These are phyloP conservation scores for Lyophyllum shimeji DNA, from an alignment of 768 basidiomycete species.

Conservation along the genomic window DNA sequence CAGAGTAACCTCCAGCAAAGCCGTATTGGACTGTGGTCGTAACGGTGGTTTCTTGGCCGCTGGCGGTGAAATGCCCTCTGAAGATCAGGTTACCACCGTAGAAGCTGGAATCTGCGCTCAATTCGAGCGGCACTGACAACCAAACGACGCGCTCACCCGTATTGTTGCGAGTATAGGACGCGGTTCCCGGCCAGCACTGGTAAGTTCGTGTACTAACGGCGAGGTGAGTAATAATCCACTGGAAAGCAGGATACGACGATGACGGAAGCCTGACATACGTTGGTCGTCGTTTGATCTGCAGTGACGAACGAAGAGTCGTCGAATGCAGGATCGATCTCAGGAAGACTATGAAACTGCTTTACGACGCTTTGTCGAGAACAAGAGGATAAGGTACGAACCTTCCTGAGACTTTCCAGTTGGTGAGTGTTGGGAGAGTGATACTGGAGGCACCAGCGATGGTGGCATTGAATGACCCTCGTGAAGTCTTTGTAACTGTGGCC, in stretches of 20 bases:
- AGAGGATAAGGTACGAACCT: conserved; percentile 28
- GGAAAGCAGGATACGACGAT: too few species aligned
- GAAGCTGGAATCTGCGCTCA: conserved; percentile 31
- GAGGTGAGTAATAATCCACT: too few species aligned
- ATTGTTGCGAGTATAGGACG: conserved; percentile 53
- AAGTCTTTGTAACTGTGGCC: conserved; percentile 23
- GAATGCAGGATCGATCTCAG: conserved; percentile 45
- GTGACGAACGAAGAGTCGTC: conserved; percentile 48
- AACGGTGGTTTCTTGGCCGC: conserved; percentile 46
- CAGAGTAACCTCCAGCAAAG: conserved; percentile 50
- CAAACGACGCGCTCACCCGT: conserved; percentile 33
- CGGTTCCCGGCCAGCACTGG: conserved; percentile 40
- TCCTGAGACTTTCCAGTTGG: conserved; percentile 47
- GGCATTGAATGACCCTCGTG: conserved; percentile 30
- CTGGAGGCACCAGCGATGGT: conserved; percentile 16
- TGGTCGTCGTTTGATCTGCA: conserved; percentile 44
- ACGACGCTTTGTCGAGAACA: neutral
- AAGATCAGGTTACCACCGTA: conserved; percentile 53
- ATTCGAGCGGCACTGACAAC: neutral
- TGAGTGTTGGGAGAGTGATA: conserved; percentile 33
- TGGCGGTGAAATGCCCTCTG: conserved; percentile 53
- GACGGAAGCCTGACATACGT: conserved; percentile 27
- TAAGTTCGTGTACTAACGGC: conserved; percentile 46
- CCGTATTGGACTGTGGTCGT: conserved; percentile 49
- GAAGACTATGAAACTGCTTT: conserved; percentile 33